Evolutionary conservation across 2,329 filamentous ascomycete genomes (phyloP).

Genomic region (Talaromyces sp.): DNA sequence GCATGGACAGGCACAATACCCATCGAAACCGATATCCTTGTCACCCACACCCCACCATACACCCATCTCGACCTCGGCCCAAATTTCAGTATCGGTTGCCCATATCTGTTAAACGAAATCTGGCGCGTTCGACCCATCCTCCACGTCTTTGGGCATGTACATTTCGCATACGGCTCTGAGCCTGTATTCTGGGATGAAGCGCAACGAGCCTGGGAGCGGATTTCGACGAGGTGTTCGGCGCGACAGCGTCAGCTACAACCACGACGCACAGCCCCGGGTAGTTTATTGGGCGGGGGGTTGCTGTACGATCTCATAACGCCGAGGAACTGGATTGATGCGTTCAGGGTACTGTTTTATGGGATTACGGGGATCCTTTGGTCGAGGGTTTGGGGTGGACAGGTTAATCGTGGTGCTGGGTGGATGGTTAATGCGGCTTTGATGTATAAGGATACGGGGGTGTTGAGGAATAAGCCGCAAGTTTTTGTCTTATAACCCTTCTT

Average conservation of each 20-base stretch:
- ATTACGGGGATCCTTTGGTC: conserved; percentile 56
- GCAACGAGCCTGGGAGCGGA: conserved; percentile 66
- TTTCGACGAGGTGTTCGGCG: conserved; percentile 39
- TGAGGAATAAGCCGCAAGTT: conserved; percentile 37
- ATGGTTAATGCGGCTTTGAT: conserved; percentile 58
- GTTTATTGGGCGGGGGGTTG: background rate
- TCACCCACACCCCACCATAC: conserved; percentile 76
- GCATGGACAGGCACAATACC: conserved; percentile 71
- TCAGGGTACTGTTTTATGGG: conserved; percentile 50
- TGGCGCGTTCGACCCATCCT: conserved; percentile 69
- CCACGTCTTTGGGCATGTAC: conserved; percentile 82
- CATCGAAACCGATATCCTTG: conserved; percentile 65
- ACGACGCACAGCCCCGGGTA: background rate
- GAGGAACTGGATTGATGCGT: conserved; percentile 47
- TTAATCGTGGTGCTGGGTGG: conserved; percentile 41
- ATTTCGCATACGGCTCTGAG: conserved; percentile 67
- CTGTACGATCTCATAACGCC: conserved; percentile 35
- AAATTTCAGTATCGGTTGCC: conserved; percentile 63
- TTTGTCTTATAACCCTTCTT: conserved; percentile 24
- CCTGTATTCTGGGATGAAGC: conserved; percentile 68
- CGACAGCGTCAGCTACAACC: conserved; percentile 3
- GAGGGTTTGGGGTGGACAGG: conserved; percentile 51
- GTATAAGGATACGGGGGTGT: conserved; percentile 32
- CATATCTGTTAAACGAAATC: conserved; percentile 63
- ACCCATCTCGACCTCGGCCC: conserved; percentile 57